Evolutionary conservation across 2,329 filamentous ascomycete species (phyloP), one percentile per base, ranked within the genome.

Genomic region (Periglandula ipomoeae): DNA sequence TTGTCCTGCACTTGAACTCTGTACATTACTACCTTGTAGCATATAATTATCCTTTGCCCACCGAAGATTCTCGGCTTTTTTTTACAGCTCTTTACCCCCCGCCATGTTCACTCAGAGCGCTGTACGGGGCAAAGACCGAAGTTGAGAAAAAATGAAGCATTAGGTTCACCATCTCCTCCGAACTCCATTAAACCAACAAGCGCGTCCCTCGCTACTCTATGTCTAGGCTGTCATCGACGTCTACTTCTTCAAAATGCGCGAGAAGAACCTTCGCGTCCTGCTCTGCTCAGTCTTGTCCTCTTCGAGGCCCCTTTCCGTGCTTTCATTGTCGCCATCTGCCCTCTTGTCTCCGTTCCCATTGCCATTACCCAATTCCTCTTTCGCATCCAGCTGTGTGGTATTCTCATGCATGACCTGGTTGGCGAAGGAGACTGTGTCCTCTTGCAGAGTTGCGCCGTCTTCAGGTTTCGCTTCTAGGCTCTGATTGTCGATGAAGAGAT

Each of bases 351-450:
- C 44, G 50, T 52, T 22, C 32, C 19, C 17, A 19, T 53, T 46
- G 6, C 48, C 51, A 47, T 59, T 57, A 23, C 56, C 52, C 41
- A 59, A 41, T 32, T 65, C 58, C 42, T 64, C 56, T 42, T 72
- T 64, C 2, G 62, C 63, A 30, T 78, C 72, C 4, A 79, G 56
- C 56, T 78, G 71, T 7, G 66, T 72, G 0, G 76, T 79, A 48
- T 79, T 69, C 11, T 74, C 67, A 40, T 76, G 67, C 75, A 79
- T 79, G 32, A 78, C 69, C 53, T 75, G 63, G 50, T 74, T 69
- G 0, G 75, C 76, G 23, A 71, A 57, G 24, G 69, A 66, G n/a
- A 78, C 67, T 3, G 73, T 70, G 37, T 68, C 65, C 19, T 65
- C 52, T 0, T 48, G 51, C 9, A 45, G 47, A 13, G 44, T 42